phyloP scores from a whole-genome alignment of 441 rosid species.

The Pelargonium cotyledonis region DNA sequence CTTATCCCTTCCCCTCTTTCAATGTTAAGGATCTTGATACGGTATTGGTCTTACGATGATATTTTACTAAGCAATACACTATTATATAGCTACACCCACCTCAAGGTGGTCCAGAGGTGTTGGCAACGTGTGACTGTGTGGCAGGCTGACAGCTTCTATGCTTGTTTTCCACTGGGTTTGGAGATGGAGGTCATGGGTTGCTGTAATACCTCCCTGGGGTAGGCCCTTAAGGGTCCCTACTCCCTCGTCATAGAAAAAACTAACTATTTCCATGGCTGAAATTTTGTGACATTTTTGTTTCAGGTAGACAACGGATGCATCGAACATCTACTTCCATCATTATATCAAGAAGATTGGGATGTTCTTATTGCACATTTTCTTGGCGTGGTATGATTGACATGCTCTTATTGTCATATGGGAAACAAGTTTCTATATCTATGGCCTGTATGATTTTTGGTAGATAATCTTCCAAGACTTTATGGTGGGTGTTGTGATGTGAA shows the following conservation, averaged over 20 bases:
- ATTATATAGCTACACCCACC: background rate
- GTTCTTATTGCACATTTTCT: conserved; percentile 97
- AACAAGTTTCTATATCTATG: background rate
- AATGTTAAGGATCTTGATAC: conserved; percentile 92
- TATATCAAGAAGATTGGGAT: conserved; percentile 83
- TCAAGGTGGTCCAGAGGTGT: background rate
- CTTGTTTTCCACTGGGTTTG: background rate
- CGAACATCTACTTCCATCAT: conserved; percentile 70
- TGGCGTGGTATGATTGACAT: conserved; percentile 67
- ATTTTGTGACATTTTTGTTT: conserved; percentile 13
- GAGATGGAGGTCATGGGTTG: conserved; percentile 3
- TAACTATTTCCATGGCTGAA: conserved; percentile 1
- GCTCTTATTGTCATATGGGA: background rate
- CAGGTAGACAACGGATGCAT: conserved; percentile 97
- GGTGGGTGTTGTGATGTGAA: conserved; percentile 1
- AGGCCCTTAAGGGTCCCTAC: conserved; percentile 1
- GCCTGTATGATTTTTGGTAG: background rate
- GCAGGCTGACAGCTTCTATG: background rate
- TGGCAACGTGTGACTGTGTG: background rate
- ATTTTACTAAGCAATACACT: background rate
- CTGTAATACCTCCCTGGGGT: conserved; percentile 3
- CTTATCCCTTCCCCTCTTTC: conserved; percentile 90
- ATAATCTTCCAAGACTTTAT: conserved; percentile 3
- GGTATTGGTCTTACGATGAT: conserved; percentile 29
- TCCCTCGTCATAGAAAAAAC: background rate